phyloP scores from a whole-genome alignment of 495 filamentous ascomycete genomes.

The Lasiosphaeria miniovina region DNA sequence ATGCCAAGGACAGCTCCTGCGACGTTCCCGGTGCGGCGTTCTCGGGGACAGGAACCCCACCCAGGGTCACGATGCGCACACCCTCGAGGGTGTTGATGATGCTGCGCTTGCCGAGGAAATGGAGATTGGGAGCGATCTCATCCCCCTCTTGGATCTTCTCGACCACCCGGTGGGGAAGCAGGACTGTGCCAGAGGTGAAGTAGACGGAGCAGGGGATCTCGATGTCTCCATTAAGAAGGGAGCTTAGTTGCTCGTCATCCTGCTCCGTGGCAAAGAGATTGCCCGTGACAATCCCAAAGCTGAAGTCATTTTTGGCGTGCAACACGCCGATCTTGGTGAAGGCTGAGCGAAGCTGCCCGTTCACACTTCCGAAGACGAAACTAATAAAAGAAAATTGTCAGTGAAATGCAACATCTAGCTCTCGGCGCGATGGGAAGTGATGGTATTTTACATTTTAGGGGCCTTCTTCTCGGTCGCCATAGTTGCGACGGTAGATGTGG shows the following conservation, averaged over 20 bases:
- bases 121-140: slow-evolving; percentile 83
- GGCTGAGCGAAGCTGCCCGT: slow-evolving; percentile 66
- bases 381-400: slow-evolving; percentile 48
- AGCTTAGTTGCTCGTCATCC: slow-evolving; percentile 55
- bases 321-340: slow-evolving; percentile 76
- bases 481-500: neutral
- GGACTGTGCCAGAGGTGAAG: slow-evolving; percentile 69
- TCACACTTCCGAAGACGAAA: slow-evolving; percentile 74
- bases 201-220: slow-evolving; percentile 77
- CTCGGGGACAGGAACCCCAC: slow-evolving; percentile 59
- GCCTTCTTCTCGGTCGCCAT: slow-evolving; percentile 18
- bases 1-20: slow-evolving; percentile 62
- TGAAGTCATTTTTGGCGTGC: slow-evolving; percentile 80
- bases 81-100: slow-evolving; percentile 87
- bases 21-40: slow-evolving; percentile 49
- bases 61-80: slow-evolving; percentile 75
- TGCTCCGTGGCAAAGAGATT: slow-evolving; percentile 69
- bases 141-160: slow-evolving; percentile 68
- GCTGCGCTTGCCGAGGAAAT: slow-evolving; percentile 80
- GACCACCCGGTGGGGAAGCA: slow-evolving; percentile 65
- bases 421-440: neutral
- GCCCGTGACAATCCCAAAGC: slow-evolving; percentile 78
- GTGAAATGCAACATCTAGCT: no score
- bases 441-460: slow-evolving; percentile 31
- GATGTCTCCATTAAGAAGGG: slow-evolving; percentile 68